Evolutionary conservation across 176 grass and related monocot genomes (phyloP), one percentile per base, ranked within the genome.

Genomic region (Juncus inflexus): DNA sequence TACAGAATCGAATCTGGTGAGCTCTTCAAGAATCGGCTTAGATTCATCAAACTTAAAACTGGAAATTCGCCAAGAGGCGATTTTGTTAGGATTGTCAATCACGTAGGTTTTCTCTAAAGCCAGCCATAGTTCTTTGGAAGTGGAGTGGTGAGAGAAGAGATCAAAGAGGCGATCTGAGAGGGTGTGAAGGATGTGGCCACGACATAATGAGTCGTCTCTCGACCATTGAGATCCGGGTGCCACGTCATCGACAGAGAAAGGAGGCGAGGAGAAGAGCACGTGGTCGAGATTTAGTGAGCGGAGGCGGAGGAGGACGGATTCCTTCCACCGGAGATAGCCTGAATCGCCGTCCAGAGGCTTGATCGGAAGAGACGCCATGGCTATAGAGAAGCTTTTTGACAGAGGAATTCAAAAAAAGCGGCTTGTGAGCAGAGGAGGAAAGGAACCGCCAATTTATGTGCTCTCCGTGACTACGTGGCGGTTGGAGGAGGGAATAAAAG

Each of bases 291-390:
- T 6, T 59, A 78, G 38, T 55, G 45, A 50, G 37, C 40, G 61
- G 16, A 52, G 42, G 62, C 42, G 43, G 74, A 78, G 75, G 37
- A 78, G 67, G 60, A 83, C 2, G 42, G 80, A 74, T 35, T 78
- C 80, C 74, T 67, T 78, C 81, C 76, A 79, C 35, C 81, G 70
- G 7, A 13, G 70, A 73, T 76, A 80, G 58, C 64, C 49, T 60
- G 13, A 65, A 2, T 3, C 15, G 35, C 76, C 60, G 43, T 85
- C 72, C 3, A 83, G 42, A 3, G 53, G 77, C 9, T 45, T 35
- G 42, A 80, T 28, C 9, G 43, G 39, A 51, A 81, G 19, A 35
- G 2, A 19, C 37, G 40, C 65, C 45, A 61, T 61, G 1, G 65
- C 14, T 28, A 28, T 28, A 28, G 19, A 28, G 19, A 28, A 28